phyloP scores from a whole-genome alignment of 192 early-diverging fungal genomes.

The Umbelopsis sp. region DNA sequence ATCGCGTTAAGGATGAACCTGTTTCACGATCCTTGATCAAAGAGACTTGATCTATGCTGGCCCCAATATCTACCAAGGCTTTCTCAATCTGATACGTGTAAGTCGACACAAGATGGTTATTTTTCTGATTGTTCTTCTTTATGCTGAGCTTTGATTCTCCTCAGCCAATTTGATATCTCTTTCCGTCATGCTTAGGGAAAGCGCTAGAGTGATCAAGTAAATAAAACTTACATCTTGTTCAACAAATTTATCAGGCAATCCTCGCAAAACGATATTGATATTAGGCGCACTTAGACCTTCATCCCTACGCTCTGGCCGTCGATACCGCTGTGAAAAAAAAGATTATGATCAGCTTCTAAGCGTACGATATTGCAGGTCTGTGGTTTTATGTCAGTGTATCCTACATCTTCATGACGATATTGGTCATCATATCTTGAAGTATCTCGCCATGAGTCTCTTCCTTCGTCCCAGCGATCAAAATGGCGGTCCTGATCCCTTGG shows the following conservation, averaged over 20 bases:
- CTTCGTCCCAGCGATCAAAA: constrained; percentile 21
- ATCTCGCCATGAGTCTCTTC: constrained; percentile 9
- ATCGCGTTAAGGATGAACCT: constrained; percentile 24
- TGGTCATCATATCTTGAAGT: constrained; percentile 1
- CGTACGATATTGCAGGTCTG: neutral
- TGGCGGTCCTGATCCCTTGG: constrained; percentile 12
- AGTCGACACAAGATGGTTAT: constrained; percentile 5
- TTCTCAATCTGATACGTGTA: constrained; percentile 33
- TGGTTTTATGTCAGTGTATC: constrained; percentile 10
- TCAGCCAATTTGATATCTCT: neutral
- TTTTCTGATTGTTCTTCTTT: neutral
- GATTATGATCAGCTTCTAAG: neutral
- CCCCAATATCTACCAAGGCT: constrained; percentile 31
- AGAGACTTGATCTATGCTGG: constrained; percentile 42
- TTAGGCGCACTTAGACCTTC: constrained; percentile 31
- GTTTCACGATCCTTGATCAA: constrained; percentile 42
- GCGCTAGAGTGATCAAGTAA: neutral
- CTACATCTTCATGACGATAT: constrained; percentile 5
- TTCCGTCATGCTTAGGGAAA: neutral
- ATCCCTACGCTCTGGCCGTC: constrained; percentile 11
- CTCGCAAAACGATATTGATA: constrained; percentile 41
- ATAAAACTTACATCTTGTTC: constrained; percentile 36
- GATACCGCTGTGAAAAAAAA: neutral
- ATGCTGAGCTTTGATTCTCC: too few species aligned
- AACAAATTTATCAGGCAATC: constrained; percentile 24